Base-by-base conservation (phyloP, 1,284 basidiomycete species). In the Pseudozyma sp. region DNA sequence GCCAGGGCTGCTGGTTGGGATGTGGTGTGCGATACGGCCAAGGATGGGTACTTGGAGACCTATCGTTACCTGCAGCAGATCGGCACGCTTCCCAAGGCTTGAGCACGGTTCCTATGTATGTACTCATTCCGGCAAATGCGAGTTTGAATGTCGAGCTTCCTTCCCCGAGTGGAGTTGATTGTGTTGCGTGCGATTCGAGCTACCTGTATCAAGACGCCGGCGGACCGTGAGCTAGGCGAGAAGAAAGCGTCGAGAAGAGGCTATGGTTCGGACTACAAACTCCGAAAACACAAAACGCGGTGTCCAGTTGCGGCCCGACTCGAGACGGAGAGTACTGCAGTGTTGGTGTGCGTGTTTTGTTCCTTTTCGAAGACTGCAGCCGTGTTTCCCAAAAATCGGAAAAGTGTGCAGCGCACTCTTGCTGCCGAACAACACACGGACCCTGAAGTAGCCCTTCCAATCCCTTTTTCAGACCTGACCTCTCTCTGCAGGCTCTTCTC, bases 31-130 rank as follows among this genome's bases (percentile, higher is more conserved):
- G 69, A 72, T 24, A 72, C 69, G 7, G 69, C 68, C 34, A 72
- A 72, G 60, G 59, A 72, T 14, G 69, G 64, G 13, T 72, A 72
- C 19, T 33, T 72, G 34, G 64, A 72, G 49, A 72, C 69, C 13
- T 72, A 72, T 37, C 48, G 61, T 4, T 68, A 72, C 50, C 49
- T 68, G n/a, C 60, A 67, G 46, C 54, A 72, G 56, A 72, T 72
- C 29, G 60, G 64, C 4, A 72, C 69, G 19, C 54, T 71, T 40
- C 68, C 68, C 29, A 37, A 37, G 35, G 8, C 35, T 37, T 37
- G 35, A 37, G 35, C 14, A 37, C 35, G 14, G 35, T 37, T 2
- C 24, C 24, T 24, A 1, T n/a, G n/a, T 24, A 24, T 24, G 24
- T 24, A 24, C 24, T 24, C 24, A 24, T 24, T 24, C 24, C 24